These are phyloP conservation scores for Diplosphaera chodatii DNA, from an alignment of 139 green algal genomes.

Conservation along the genomic window DNA sequence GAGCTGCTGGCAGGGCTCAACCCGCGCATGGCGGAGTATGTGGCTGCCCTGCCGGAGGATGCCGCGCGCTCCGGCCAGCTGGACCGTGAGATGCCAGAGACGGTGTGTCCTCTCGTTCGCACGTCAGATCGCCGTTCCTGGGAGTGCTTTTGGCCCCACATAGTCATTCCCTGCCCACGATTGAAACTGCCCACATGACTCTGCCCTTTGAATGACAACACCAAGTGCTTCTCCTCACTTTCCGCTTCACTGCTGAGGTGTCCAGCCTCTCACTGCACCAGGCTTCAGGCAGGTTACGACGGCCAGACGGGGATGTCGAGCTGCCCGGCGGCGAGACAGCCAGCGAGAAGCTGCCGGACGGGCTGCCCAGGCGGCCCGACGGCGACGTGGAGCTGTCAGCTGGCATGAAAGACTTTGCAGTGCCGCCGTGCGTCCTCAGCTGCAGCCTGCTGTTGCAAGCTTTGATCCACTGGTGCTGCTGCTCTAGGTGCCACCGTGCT, in stretches of 20 bases:
- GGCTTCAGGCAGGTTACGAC: conserved; percentile 1
- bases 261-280: conserved; percentile 3
- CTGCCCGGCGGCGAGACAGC: no score
- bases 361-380: conserved; percentile 46
- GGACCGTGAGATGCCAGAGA: background rate
- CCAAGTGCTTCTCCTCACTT: no score
- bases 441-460: no score
- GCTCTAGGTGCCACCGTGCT: no score
- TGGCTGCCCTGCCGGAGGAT: conserved; percentile 19
- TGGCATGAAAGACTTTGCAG: conserved; percentile 46
- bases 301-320: conserved; percentile 77
- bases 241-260: no score
- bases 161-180: no score
- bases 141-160: no score
- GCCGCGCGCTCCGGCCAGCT: background rate
- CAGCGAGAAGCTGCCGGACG: background rate
- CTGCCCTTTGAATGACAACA: no score
- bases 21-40: conserved; percentile 32
- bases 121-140: no score
- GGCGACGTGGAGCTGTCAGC: conserved; percentile 74
- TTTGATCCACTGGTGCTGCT: no score
- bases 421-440: conserved; percentile 76
- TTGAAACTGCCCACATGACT: no score
- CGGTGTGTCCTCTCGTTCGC: no score
- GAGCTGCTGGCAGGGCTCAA: conserved; percentile 54